Evolutionary conservation across 306 rosid species (phyloP).

Genomic region (Ceratonia siliqua): DNA sequence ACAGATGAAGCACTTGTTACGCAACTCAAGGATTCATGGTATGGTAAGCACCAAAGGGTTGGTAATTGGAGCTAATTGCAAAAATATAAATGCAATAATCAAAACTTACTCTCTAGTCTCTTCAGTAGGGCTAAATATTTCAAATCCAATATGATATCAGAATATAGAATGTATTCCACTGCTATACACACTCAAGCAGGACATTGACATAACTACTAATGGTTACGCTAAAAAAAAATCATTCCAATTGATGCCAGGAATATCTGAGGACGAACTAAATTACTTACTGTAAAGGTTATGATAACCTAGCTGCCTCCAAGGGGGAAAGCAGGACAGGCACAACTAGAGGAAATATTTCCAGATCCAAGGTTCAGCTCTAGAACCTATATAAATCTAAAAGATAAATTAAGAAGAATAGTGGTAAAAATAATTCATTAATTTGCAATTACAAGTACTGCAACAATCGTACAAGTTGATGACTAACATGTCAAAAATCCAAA

Average conservation of each 20-base stretch:
- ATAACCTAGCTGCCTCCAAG: neutral
- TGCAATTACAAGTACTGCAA: neutral
- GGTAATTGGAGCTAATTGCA: neutral
- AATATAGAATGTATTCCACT: neutral
- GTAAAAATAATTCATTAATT: neutral
- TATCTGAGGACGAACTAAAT: neutral
- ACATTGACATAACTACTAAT: neutral
- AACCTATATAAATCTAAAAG: neutral
- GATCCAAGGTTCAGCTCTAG: neutral
- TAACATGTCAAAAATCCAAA: neutral
- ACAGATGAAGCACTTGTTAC: neutral
- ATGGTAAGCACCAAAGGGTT: neutral
- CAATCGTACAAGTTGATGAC: neutral
- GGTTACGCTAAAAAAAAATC: neutral
- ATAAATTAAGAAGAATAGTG: neutral
- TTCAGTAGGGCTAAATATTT: conserved; percentile 1
- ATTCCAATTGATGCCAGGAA: neutral
- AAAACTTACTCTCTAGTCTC: neutral
- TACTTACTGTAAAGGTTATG: neutral
- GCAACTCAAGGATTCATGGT: neutral
- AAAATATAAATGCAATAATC: neutral
- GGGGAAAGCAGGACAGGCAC: neutral
- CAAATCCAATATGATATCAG: neutral
- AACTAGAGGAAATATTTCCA: conserved; percentile 3
- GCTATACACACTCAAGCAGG: conserved; percentile 1